Evolutionary conservation across 495 filamentous ascomycete species (phyloP).

Genomic region (Penicillium steckii): DNA sequence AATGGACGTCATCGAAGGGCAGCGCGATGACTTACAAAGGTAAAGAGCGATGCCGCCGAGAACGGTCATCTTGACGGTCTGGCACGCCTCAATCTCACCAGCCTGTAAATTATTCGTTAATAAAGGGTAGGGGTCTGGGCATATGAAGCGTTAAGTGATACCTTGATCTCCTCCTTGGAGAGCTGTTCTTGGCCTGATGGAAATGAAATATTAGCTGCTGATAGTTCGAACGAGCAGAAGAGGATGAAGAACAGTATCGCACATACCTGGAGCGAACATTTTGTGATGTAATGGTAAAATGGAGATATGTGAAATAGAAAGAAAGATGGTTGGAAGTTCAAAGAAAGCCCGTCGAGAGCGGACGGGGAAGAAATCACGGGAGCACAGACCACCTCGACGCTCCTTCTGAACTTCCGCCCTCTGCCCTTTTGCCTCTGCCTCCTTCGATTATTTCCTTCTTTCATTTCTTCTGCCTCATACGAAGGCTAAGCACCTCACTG

Average conservation of each 20-base stretch:
- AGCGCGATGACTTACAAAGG: constrained; percentile 68
- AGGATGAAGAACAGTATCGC: not conserved
- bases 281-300: constrained; percentile 15
- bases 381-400: constrained; percentile 31
- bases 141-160: constrained; percentile 16
- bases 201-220: not conserved
- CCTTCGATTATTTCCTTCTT: constrained; percentile 10
- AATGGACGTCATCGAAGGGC: not conserved
- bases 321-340: constrained; percentile 1
- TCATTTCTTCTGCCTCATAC: not conserved
- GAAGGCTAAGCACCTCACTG: not conserved
- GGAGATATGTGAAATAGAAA: not conserved
- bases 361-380: constrained; percentile 31
- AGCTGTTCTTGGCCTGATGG: constrained; percentile 42
- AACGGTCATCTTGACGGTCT: constrained; percentile 62
- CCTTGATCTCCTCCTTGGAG: constrained; percentile 48
- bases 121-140: not conserved
- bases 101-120: constrained; percentile 33
- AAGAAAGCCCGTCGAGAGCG: not conserved
- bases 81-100: constrained; percentile 68
- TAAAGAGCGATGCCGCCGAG: constrained; percentile 69
- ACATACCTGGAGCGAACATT: constrained; percentile 48
- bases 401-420: constrained; percentile 14
- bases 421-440: constrained; percentile 8
- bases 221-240: not conserved